Evolutionary conservation across 176 grass and related monocot species (phyloP).

Genomic region (Cymbopogon citratus): DNA sequence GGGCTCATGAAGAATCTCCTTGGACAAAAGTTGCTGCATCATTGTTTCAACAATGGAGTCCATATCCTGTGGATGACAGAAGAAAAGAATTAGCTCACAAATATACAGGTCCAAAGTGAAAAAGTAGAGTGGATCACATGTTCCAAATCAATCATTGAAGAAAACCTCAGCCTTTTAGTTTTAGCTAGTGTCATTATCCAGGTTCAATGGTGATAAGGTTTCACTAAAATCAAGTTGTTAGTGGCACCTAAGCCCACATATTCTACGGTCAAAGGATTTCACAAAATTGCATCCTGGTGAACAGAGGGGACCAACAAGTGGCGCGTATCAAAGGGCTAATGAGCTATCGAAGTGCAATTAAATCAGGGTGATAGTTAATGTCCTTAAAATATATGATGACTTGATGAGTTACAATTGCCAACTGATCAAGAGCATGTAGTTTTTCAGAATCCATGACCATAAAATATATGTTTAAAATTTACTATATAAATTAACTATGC

Average conservation of each 20-base stretch:
- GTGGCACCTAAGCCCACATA: neutral
- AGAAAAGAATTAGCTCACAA: conserved; percentile 4
- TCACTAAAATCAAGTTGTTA: neutral
- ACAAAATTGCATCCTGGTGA: neutral
- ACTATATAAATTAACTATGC: neutral
- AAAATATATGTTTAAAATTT: neutral
- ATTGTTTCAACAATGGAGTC: conserved; percentile 95
- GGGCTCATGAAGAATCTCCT: conserved; percentile 93
- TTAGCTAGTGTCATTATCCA: neutral
- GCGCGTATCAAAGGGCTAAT: neutral
- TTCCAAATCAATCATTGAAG: neutral
- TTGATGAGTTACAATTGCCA: neutral
- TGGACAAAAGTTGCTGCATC: conserved; percentile 96
- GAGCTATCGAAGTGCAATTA: neutral
- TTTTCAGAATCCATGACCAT: neutral
- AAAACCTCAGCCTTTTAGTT: neutral
- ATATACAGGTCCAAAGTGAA: neutral
- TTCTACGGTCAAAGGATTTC: neutral
- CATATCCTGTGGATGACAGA: conserved; percentile 57
- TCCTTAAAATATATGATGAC: neutral
- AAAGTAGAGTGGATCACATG: neutral
- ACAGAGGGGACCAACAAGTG: neutral
- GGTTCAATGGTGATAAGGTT: neutral
- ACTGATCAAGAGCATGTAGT: neutral
- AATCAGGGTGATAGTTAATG: neutral